Evolutionary conservation across 2,329 filamentous ascomycete species (phyloP).

Genomic region (Nemania serpens): DNA sequence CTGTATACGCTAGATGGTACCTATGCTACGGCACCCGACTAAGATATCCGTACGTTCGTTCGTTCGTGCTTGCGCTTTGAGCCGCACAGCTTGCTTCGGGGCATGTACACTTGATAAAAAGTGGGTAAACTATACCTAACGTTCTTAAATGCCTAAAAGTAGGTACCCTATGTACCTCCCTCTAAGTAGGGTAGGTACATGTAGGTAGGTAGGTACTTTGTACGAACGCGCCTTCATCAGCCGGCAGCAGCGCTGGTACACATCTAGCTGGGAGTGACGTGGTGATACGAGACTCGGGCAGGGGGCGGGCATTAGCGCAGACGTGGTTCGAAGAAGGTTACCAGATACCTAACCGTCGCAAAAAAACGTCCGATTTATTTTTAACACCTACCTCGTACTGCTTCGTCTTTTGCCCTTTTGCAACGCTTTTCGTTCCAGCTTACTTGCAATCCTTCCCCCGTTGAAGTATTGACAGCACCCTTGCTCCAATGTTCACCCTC

Average conservation of each 20-base stretch:
- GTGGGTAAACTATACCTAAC: too few species aligned
- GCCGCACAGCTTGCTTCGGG: too few species aligned
- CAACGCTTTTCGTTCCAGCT: background rate
- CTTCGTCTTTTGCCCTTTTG: background rate
- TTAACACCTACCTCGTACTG: background rate
- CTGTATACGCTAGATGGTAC: too few species aligned
- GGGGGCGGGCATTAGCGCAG: slow-evolving; percentile 13
- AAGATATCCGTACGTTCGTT: background rate
- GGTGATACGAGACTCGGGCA: slow-evolving; percentile 5
- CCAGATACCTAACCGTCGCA: slow-evolving; percentile 12
- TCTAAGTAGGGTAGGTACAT: too few species aligned
- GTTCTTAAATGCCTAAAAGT: too few species aligned
- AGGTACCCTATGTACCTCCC: too few species aligned
- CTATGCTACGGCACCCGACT: too few species aligned
- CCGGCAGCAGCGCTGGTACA: background rate
- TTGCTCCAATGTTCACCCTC: slow-evolving; percentile 14
- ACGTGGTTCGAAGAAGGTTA: slow-evolving; percentile 8
- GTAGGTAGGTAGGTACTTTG: background rate
- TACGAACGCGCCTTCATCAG: background rate
- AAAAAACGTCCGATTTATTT: slow-evolving; percentile 15
- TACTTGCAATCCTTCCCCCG: background rate
- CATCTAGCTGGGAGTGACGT: slow-evolving; percentile 15
- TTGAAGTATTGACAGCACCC: background rate
- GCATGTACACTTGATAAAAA: too few species aligned
- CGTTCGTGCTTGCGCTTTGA: background rate